phyloP scores from a whole-genome alignment of 352 stramenopile genomes.

The Globisporangium spinosum region DNA sequence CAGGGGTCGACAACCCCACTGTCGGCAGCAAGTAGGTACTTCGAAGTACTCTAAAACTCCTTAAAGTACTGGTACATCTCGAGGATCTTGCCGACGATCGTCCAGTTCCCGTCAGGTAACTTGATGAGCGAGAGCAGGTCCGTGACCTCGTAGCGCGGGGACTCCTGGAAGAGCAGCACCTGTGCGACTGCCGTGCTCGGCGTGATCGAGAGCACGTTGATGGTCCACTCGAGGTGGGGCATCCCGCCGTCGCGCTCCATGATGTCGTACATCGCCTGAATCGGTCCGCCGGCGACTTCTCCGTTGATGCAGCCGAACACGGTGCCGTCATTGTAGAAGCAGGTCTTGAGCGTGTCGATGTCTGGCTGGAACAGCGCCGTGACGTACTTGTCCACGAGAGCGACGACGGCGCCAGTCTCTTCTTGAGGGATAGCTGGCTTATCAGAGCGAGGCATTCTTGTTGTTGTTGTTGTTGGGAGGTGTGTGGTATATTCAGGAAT shows the following conservation, averaged over 20 bases:
- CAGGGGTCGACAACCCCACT: neutral
- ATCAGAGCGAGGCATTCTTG: neutral
- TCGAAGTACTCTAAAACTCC: neutral
- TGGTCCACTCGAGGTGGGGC: neutral
- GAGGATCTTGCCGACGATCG: neutral
- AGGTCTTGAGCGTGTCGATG: neutral
- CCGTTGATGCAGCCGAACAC: neutral
- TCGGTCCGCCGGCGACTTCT: neutral
- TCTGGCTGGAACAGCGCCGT: neutral
- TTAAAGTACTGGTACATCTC: neutral
- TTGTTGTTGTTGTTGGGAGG: neutral
- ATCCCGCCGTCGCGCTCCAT: neutral
- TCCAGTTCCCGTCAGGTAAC: neutral
- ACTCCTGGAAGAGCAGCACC: neutral
- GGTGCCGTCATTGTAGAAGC: neutral
- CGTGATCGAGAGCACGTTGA: neutral
- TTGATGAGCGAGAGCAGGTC: neutral
- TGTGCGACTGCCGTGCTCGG: neutral
- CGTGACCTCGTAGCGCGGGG: neutral
- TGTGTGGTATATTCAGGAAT: neutral
- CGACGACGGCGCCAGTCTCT: neutral
- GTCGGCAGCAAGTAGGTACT: too few species aligned
- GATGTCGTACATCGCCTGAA: neutral
- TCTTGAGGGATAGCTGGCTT: neutral
- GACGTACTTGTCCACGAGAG: neutral